Conservation (phyloP, 495 filamentous ascomycete genomes). For the Podospora pseudocomata region DNA sequence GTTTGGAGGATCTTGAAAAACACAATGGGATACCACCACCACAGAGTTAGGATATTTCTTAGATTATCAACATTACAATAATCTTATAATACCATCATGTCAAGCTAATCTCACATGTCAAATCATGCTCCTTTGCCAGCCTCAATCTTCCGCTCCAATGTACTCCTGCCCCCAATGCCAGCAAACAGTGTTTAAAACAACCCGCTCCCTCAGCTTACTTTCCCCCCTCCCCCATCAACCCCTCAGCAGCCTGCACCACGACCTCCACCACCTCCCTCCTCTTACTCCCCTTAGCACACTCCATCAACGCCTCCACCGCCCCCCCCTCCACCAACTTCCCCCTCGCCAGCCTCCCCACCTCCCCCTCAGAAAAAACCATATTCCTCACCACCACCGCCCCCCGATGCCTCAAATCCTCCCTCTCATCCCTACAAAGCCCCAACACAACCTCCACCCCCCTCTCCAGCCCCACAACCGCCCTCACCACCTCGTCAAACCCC, state of each 20-base stretch:
- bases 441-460: constrained; percentile 68
- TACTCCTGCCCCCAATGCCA: background rate
- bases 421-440: constrained; percentile 68
- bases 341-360: constrained; percentile 48
- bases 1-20: no score
- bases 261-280: constrained; percentile 62
- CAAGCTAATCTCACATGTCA: background rate
- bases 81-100: background rate
- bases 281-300: constrained; percentile 60
- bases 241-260: constrained; percentile 60
- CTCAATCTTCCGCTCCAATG: background rate
- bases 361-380: constrained; percentile 50
- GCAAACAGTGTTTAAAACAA: background rate
- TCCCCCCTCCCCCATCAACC: constrained; percentile 43
- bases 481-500: constrained; percentile 67
- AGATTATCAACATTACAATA: no score
- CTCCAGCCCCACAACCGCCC: constrained; percentile 62
- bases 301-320: constrained; percentile 59
- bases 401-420: constrained; percentile 69
- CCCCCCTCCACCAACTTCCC: constrained; percentile 45
- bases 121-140: background rate
- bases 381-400: constrained; percentile 74
- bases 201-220: background rate
- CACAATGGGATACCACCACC: no score
- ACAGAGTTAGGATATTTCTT: no score